Evolutionary conservation across 1,284 basidiomycete genomes (phyloP), one percentile per base, ranked within the genome.

Genomic region (Rhodotorula sp.): DNA sequence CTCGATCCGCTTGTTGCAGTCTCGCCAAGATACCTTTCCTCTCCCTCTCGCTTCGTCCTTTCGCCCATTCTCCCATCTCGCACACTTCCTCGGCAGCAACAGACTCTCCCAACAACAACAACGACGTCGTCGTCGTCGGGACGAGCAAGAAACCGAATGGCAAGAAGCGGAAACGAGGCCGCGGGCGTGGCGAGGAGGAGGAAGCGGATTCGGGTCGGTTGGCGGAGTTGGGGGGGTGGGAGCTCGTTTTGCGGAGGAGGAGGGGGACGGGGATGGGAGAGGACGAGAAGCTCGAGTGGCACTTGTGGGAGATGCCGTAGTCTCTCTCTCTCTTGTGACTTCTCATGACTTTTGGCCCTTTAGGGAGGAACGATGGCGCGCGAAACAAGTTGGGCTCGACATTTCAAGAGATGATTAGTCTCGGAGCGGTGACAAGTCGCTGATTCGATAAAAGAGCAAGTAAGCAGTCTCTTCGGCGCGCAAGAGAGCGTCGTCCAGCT

Each of bases 171-270:
- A 73, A 73, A 47, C 61, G 74, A 21, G 74, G 74, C 6, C 60
- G 74, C 7, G 74, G 74, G 18, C 39, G 67, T 0, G 74, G 74
- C 15, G 74, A 76, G 63, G 74, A 76, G 48, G 74, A 76, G 23
- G 74, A 76, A 46, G 70, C 70, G 18, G 48, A 64, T 14, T 29
- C 58, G 4, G 64, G 29, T 14, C 15, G 61, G 31, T 18, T 59
- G 8, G 60, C 49, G 39, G 68, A 66, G 6, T 60, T 49, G 12
- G 65, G 67, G 1, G 68, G 69, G 12, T 76, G 71, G 69, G 67
- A 65, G 23, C 5, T 69, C n/a, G 69, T 73, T 16, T 8, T 67
- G 46, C 62, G 34, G 21, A n/a, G 51, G 20, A 14, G 34, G 34
- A 34, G 34, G 34, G 6, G 34, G 34, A 34, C 5, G 34, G 29